Evolutionary conservation across 495 filamentous ascomycete species (phyloP).

Genomic region (Penicillium samsonianum): DNA sequence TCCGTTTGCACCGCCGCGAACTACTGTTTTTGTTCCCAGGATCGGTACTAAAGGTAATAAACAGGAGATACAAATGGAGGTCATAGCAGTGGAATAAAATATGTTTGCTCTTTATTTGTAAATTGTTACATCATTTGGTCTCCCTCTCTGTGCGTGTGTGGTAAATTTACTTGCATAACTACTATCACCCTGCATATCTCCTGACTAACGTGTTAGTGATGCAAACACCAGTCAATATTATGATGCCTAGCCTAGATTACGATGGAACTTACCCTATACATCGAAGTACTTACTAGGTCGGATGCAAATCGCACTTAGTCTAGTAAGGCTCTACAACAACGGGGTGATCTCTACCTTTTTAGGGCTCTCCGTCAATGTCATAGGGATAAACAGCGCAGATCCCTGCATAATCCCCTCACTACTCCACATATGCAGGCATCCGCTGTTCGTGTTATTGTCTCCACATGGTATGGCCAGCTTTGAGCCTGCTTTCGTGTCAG

Average conservation of each 20-base stretch:
- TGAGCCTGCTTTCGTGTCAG: not conserved
- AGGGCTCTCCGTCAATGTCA: not conserved
- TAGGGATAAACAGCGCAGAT: not conserved
- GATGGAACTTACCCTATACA: not conserved
- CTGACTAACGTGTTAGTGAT: not conserved
- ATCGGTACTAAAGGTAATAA: too few relatives aligned
- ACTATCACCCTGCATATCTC: not conserved
- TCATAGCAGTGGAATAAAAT: not conserved
- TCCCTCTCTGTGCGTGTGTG: not conserved
- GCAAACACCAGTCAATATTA: not conserved
- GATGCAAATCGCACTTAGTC: not conserved
- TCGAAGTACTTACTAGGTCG: not conserved
- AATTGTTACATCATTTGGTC: not conserved
- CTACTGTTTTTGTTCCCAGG: not conserved
- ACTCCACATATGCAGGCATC: not conserved
- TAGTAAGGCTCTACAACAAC: not conserved
- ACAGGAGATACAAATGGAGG: not conserved
- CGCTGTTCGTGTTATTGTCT: not conserved
- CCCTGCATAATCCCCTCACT: not conserved
- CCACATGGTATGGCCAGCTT: not conserved
- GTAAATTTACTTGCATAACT: too few relatives aligned
- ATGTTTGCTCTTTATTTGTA: not conserved
- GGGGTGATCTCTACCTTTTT: not conserved
- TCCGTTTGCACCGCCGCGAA: slow-evolving; percentile 4
- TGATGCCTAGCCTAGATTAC: not conserved